phyloP scores from a whole-genome alignment of 805 yeast genomes.

The Wickerhamiella hasegawae region DNA sequence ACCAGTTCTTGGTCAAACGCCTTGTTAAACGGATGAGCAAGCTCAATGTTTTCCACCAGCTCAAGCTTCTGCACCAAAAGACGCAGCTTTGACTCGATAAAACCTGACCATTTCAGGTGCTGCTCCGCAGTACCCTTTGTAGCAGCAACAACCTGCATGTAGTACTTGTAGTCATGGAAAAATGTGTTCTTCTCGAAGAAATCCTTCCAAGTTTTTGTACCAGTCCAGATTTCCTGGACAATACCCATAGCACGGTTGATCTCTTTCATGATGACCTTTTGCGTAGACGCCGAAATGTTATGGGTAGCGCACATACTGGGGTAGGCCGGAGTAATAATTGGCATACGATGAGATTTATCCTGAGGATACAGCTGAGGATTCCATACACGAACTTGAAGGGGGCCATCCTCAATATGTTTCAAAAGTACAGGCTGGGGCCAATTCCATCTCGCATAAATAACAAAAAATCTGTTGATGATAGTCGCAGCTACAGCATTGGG shows the following conservation, averaged over 20 bases:
- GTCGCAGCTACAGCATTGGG: slow-evolving; percentile 93
- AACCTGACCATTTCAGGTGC: slow-evolving; percentile 80
- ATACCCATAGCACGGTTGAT: slow-evolving; percentile 59
- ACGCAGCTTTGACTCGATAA: slow-evolving; percentile 79
- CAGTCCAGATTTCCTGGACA: slow-evolving; percentile 48
- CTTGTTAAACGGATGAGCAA: slow-evolving; percentile 86
- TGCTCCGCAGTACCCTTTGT: slow-evolving; percentile 64
- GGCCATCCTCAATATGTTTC: slow-evolving; percentile 92
- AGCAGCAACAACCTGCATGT: slow-evolving; percentile 64
- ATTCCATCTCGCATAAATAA: slow-evolving; percentile 74
- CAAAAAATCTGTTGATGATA: slow-evolving; percentile 77
- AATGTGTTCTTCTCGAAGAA: slow-evolving; percentile 67
- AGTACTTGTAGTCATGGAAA: slow-evolving; percentile 72
- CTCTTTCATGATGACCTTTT: slow-evolving; percentile 64
- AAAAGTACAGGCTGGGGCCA: slow-evolving; percentile 98
- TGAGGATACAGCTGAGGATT: slow-evolving; percentile 81
- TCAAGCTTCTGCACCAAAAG: slow-evolving; percentile 74
- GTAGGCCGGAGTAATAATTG: slow-evolving; percentile 94
- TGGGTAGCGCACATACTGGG: slow-evolving; percentile 99
- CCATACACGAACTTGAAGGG: slow-evolving; percentile 92
- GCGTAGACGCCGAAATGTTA: slow-evolving; percentile 80
- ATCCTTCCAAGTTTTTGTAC: slow-evolving; percentile 56
- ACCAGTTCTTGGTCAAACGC: slow-evolving; percentile 43
- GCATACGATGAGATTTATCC: slow-evolving; percentile 88
- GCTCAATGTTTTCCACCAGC: slow-evolving; percentile 48